Conservation (phyloP, 805 yeast species). For the Starmerella vaccinii region DNA sequence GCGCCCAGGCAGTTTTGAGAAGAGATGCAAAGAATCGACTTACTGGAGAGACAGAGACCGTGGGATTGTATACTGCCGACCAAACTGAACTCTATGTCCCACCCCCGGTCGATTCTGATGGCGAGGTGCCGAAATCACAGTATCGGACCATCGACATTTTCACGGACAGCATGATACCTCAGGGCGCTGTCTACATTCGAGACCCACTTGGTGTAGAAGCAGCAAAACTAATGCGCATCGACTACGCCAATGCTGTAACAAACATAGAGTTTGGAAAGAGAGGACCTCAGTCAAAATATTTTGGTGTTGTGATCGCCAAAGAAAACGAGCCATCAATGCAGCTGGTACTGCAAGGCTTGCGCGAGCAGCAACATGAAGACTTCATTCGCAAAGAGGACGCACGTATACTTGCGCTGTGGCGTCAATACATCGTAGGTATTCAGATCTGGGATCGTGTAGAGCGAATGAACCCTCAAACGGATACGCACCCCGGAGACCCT, state of each 20-base stretch:
- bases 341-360: conserved; percentile 40
- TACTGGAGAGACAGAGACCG: conserved; percentile 22
- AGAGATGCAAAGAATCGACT: conserved; percentile 26
- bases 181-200: conserved; percentile 55
- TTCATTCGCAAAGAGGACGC: conserved; percentile 35
- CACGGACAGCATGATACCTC: conserved; percentile 70
- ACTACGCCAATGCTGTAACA: conserved; percentile 77
- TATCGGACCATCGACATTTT: conserved; percentile 80
- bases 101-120: conserved; percentile 47
- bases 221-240: conserved; percentile 58
- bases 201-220: conserved; percentile 52
- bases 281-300: conserved; percentile 45
- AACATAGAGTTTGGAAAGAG: conserved; percentile 60
- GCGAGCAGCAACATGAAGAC: conserved; percentile 42
- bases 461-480: conserved; percentile 20
- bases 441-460: conserved; percentile 26
- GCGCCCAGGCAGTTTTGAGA: conserved; percentile 50
- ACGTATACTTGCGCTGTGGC: conserved; percentile 32
- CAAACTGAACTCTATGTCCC: conserved; percentile 70
- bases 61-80: conserved; percentile 53
- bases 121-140: conserved; percentile 61
- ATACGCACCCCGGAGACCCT: too few relatives aligned
- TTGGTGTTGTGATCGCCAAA: conserved; percentile 65
- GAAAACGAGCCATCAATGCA: conserved; percentile 53
- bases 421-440: conserved; percentile 30